Percentiles rank a stretch among this genome's conserved stretches.
Evolutionary conservation across 1,139 yeast species (phyloP).

Genomic region (Debaryomycetaceae sp.): DNA sequence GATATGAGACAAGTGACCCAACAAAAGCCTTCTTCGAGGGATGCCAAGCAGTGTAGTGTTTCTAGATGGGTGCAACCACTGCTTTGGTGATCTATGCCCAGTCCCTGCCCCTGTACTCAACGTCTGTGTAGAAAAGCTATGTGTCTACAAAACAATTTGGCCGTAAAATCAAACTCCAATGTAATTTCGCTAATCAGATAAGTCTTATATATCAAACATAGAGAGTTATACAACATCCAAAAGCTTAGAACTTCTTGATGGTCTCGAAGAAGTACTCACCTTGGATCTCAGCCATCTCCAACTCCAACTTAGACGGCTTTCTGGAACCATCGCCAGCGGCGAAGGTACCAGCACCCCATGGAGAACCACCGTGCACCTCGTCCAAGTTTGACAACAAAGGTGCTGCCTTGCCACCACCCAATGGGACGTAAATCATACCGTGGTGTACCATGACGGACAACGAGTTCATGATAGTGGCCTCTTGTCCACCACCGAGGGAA

Average conservation of each 20-base stretch:
- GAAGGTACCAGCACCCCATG: slow-evolving; percentile 87
- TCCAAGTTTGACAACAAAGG: slow-evolving; percentile 55
- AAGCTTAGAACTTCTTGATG: slow-evolving; percentile 20
- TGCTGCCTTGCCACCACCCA: slow-evolving; percentile 69
- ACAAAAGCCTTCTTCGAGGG: too few relatives aligned
- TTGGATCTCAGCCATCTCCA: slow-evolving; percentile 58
- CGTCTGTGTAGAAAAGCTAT: too few relatives aligned
- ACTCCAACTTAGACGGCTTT: slow-evolving; percentile 63
- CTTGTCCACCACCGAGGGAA: slow-evolving; percentile 84
- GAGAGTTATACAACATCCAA: too few relatives aligned
- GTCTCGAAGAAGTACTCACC: slow-evolving; percentile 59
- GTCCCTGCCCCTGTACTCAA: too few relatives aligned
- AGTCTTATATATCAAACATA: too few relatives aligned
- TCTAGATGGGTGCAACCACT: too few relatives aligned
- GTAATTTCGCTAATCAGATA: too few relatives aligned
- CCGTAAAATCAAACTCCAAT: too few relatives aligned
- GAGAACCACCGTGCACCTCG: slow-evolving; percentile 78
- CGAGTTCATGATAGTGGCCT: slow-evolving; percentile 61
- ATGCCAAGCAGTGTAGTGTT: too few relatives aligned
- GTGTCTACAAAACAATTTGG: too few relatives aligned
- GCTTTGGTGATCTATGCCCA: too few relatives aligned
- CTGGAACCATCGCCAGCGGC: slow-evolving; percentile 83
- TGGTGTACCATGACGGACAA: slow-evolving; percentile 72
- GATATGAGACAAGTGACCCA: too few relatives aligned
- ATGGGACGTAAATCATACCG: slow-evolving; percentile 75